phyloP scores from a whole-genome alignment of 371 early-diverging fungal species.

The Actinomucor elegans region DNA sequence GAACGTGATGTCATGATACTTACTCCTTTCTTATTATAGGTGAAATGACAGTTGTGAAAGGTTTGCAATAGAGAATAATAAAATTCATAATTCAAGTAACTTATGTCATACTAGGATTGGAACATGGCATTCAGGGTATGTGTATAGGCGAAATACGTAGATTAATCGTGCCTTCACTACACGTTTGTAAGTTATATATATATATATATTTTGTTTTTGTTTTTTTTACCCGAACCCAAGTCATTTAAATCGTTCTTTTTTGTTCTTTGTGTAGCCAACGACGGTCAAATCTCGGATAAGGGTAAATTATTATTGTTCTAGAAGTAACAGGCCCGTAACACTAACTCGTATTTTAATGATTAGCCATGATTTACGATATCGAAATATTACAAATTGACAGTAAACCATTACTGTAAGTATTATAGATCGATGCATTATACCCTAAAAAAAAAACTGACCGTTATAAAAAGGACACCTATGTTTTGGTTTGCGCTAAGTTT shows the following conservation, averaged over 20 bases:
- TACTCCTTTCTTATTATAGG: neutral
- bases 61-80: too few relatives aligned
- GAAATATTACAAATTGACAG: neutral
- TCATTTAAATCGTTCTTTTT: too few relatives aligned
- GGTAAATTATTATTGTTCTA: neutral
- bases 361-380: neutral
- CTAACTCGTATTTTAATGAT: too few relatives aligned
- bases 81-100: neutral
- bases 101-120: constrained; percentile 44
- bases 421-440: too few relatives aligned
- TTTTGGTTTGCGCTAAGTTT: neutral
- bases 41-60: neutral
- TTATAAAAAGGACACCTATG: constrained; percentile 3
- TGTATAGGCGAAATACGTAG: constrained; percentile 63
- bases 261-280: neutral
- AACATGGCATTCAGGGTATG: constrained; percentile 70
- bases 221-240: too few relatives aligned
- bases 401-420: neutral
- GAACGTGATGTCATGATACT: neutral
- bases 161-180: constrained; percentile 59
- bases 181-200: constrained; percentile 8
- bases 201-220: neutral
- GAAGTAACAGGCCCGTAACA: too few relatives aligned
- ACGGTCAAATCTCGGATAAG: neutral
- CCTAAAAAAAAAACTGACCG: too few relatives aligned